A percentile compares a stretch with the other conserved stretches of the same genome.
These are phyloP conservation scores for Gossypium australe DNA, from an alignment of 345 rosid genomes.

Conservation along the genomic window DNA sequence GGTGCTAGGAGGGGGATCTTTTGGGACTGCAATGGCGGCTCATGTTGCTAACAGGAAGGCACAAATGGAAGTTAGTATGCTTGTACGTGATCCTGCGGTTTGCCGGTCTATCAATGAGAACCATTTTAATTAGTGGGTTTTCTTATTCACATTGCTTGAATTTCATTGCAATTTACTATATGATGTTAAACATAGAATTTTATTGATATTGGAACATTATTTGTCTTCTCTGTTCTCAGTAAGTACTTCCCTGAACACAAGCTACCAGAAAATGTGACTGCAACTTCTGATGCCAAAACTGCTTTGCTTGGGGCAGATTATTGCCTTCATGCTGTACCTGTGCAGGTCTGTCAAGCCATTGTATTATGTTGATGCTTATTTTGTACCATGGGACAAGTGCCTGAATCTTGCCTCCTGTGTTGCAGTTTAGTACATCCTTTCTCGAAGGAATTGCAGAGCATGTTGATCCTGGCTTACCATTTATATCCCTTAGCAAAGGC, in stretches of 20 bases:
- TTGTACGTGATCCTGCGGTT: constrained; percentile 67
- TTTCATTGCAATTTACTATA: neutral
- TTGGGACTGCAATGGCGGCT: constrained; percentile 94
- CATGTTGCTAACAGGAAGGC: constrained; percentile 73
- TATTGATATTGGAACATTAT: neutral
- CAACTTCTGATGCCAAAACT: constrained; percentile 65
- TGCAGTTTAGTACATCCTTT: constrained; percentile 83
- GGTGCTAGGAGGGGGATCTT: constrained; percentile 96
- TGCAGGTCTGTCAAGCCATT: constrained; percentile 48
- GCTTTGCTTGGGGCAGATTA: constrained; percentile 80
- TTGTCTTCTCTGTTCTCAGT: constrained; percentile 29
- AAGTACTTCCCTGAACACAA: constrained; percentile 78
- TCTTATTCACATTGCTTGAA: neutral
- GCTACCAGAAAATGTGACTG: constrained; percentile 74
- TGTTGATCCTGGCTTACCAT: constrained; percentile 84
- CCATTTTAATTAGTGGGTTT: constrained; percentile 50
- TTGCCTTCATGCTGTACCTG: constrained; percentile 90
- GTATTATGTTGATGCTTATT: neutral
- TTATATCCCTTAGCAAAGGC: constrained; percentile 93
- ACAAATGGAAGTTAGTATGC: constrained; percentile 69
- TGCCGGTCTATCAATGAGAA: constrained; percentile 60
- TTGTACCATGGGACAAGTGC: neutral
- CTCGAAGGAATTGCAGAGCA: constrained; percentile 67
- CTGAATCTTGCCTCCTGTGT: constrained; percentile 19
- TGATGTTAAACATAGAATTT: neutral